These are phyloP conservation scores for Candida qinlingensis DNA, from an alignment of 805 yeast genomes.

Conservation along the genomic window DNA sequence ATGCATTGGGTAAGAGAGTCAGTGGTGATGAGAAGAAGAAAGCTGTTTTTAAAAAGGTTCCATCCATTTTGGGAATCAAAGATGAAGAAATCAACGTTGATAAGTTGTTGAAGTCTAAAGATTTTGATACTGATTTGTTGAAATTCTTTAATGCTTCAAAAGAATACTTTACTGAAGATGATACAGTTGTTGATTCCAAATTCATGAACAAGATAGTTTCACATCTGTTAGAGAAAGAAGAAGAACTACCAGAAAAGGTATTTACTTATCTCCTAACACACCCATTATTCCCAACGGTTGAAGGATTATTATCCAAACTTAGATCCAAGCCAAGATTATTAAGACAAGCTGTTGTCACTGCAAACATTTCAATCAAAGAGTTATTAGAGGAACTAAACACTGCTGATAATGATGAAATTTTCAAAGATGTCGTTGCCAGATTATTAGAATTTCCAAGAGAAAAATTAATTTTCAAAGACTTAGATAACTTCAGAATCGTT, in stretches of 20 bases:
- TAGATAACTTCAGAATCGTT: constrained; percentile 34
- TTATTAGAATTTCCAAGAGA: constrained; percentile 52
- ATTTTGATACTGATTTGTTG: constrained; percentile 30
- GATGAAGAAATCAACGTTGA: constrained; percentile 12
- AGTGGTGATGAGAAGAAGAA: constrained; percentile 11
- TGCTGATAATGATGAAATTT: constrained; percentile 55
- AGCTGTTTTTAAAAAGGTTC: constrained; percentile 19
- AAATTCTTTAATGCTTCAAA: constrained; percentile 28
- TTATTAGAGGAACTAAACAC: constrained; percentile 55
- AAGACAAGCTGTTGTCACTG: constrained; percentile 78
- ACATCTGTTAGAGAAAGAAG: constrained; percentile 32
- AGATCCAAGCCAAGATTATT: constrained; percentile 56
- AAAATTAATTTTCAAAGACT: constrained; percentile 23
- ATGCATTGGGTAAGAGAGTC: constrained; percentile 59
- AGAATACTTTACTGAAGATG: constrained; percentile 59
- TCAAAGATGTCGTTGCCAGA: constrained; percentile 62
- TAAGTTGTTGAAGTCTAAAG: constrained; percentile 21
- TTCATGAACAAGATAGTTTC: constrained; percentile 44
- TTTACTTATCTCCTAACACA: constrained; percentile 77
- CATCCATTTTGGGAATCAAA: constrained; percentile 24
- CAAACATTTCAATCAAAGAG: constrained; percentile 61
- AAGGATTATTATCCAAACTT: constrained; percentile 48
- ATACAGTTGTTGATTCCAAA: constrained; percentile 55
- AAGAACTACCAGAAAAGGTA: constrained; percentile 37
- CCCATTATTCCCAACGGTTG: constrained; percentile 74